A percentile compares a stretch with the other conserved stretches of the same genome.
Conservation (phyloP, 768 basidiomycete species). For the Agrocybe chaxingu region DNA sequence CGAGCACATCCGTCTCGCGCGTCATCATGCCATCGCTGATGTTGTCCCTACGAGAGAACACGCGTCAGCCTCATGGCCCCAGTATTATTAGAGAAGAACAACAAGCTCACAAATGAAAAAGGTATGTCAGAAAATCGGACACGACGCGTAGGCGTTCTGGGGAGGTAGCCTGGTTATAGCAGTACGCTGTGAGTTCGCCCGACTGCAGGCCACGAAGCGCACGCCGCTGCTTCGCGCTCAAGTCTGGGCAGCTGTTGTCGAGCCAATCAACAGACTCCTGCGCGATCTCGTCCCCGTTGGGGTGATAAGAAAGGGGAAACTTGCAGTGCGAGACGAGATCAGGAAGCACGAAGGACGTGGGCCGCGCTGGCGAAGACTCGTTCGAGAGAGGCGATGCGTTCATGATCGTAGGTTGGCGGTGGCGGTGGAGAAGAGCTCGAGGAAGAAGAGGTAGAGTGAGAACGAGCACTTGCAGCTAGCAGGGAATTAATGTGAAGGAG, state of each 20-base stretch:
- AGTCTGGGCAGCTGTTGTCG: conserved; percentile 41
- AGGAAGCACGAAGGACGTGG: conserved; percentile 46
- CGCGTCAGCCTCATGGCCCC: conserved; percentile 10
- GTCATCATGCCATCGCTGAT: conserved; percentile 79
- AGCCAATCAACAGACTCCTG: conserved; percentile 49
- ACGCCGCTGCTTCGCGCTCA: conserved; percentile 39
- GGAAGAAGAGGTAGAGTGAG: neutral
- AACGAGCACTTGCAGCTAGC: neutral
- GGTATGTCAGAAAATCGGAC: conserved; percentile 65
- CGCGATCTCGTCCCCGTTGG: conserved; percentile 43
- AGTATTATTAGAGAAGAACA: conserved; percentile 8
- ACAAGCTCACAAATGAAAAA: conserved; percentile 47
- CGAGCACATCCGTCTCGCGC: conserved; percentile 52
- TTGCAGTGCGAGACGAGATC: conserved; percentile 52
- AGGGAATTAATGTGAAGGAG: conserved; percentile 5
- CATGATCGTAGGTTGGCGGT: conserved; percentile 4
- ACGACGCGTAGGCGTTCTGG: conserved; percentile 58
- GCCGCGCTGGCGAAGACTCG: conserved; percentile 4
- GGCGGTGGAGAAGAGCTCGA: conserved; percentile 1
- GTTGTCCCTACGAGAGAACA: conserved; percentile 47
- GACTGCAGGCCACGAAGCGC: conserved; percentile 60
- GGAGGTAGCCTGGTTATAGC: conserved; percentile 52
- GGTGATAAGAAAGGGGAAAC: conserved; percentile 42
- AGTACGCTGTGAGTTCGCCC: conserved; percentile 63
- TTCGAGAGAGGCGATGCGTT: neutral